A percentile compares a stretch with the other conserved stretches of the same genome.
These are phyloP conservation scores for Fragaria nilgerrensis DNA, from an alignment of 306 rosid genomes.

Conservation along the genomic window DNA sequence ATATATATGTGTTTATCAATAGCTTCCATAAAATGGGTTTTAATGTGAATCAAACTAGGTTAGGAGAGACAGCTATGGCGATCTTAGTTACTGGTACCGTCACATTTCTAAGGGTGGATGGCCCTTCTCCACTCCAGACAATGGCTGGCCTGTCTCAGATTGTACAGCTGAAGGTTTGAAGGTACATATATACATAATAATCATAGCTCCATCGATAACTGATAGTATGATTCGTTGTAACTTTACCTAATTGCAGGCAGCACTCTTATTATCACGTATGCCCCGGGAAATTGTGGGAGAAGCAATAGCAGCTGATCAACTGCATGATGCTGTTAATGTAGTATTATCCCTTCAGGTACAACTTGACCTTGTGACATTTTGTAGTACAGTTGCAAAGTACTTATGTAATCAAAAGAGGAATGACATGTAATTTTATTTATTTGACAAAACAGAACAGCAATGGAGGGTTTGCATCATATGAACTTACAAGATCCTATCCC, in stretches of 20 bases:
- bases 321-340: constrained; percentile 53
- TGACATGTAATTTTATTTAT: background rate
- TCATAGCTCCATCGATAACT: background rate
- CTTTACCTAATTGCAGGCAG: constrained; percentile 34
- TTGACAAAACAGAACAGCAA: constrained; percentile 42
- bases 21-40: background rate
- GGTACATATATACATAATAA: constrained; percentile 26
- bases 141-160: constrained; percentile 70
- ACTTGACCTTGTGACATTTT: background rate
- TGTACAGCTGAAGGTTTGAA: constrained; percentile 74
- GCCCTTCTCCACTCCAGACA: constrained; percentile 72
- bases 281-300: constrained; percentile 52
- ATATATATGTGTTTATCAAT: background rate
- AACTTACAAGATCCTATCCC: constrained; percentile 72
- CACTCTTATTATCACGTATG: constrained; percentile 53
- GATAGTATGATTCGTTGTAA: background rate
- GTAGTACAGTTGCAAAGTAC: background rate
- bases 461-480: constrained; percentile 85
- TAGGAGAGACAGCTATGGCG: constrained; percentile 33
- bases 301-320: constrained; percentile 28
- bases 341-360: constrained; percentile 68
- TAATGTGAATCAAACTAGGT: constrained; percentile 33
- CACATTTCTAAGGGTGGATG: constrained; percentile 73
- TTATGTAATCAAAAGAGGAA: background rate
- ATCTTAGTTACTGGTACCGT: constrained; percentile 53